Evolutionary conservation across 345 rosid species (phyloP).

Genomic region (Syzygium grande): DNA sequence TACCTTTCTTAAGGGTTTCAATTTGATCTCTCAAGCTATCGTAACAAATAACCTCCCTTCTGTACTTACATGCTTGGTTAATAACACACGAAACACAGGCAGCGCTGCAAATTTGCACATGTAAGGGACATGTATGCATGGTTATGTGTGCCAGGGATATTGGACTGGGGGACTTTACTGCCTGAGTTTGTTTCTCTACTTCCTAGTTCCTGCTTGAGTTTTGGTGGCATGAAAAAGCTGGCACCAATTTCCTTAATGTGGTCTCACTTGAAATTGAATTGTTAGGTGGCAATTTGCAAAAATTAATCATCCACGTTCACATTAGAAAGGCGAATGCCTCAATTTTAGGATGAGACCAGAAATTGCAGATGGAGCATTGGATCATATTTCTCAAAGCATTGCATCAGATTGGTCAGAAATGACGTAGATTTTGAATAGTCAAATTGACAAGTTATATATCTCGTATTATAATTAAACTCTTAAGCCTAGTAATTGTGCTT

Average conservation of each 20-base stretch:
- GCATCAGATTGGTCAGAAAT: background rate
- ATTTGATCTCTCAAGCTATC: background rate
- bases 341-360: background rate
- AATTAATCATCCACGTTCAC: background rate
- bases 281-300: background rate
- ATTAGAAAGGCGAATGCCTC: background rate
- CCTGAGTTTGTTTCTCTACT: background rate
- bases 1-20: background rate
- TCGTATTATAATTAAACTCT: background rate
- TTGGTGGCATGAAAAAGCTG: background rate
- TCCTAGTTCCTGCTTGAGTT: background rate
- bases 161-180: background rate
- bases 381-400: background rate
- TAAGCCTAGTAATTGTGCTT: background rate
- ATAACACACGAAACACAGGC: background rate
- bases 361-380: background rate
- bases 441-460: background rate
- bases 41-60: background rate
- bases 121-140: background rate
- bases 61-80: background rate
- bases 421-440: background rate
- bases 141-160: background rate
- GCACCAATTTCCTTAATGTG: background rate
- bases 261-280: background rate
- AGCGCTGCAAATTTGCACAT: background rate